Evolutionary conservation across 257 asterid genomes (phyloP).

Genomic region (Scutellaria galericulata): DNA sequence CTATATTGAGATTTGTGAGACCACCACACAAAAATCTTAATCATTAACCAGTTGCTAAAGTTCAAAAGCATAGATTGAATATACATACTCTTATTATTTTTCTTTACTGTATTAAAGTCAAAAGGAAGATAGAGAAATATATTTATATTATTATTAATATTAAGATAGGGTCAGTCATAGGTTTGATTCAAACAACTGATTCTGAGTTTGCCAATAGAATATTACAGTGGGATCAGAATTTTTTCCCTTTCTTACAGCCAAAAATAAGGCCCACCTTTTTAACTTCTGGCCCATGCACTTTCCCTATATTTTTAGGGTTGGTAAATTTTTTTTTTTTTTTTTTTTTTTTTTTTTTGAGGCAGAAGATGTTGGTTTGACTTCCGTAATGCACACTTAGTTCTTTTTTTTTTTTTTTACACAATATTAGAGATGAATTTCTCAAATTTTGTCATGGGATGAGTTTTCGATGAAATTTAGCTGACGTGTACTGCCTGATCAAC

Average conservation of each 20-base stretch:
- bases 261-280: slow-evolving; percentile 32
- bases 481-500: too few relatives aligned
- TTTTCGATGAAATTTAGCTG: too few relatives aligned
- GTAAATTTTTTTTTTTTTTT: too few relatives aligned
- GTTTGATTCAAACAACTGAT: slow-evolving; percentile 21
- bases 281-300: slow-evolving; percentile 13
- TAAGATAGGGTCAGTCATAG: slow-evolving; percentile 15
- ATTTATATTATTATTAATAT: background rate
- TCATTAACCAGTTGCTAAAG: slow-evolving; percentile 30
- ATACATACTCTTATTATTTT: background rate
- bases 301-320: too few relatives aligned
- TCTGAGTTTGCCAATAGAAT: slow-evolving; percentile 24
- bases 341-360: too few relatives aligned
- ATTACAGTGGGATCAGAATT: background rate
- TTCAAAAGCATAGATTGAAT: slow-evolving; percentile 19
- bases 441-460: too few relatives aligned
- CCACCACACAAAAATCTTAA: too few relatives aligned
- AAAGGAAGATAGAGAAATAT: slow-evolving; percentile 22
- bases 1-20: too few relatives aligned
- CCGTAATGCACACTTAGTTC: too few relatives aligned
- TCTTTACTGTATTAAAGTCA: slow-evolving; percentile 25
- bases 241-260: slow-evolving; percentile 9
- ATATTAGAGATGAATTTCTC: too few relatives aligned
- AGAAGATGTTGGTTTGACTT: too few relatives aligned
- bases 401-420: too few relatives aligned